phyloP scores from a whole-genome alignment of 306 rosid genomes.

The Vachellia collinsii region DNA sequence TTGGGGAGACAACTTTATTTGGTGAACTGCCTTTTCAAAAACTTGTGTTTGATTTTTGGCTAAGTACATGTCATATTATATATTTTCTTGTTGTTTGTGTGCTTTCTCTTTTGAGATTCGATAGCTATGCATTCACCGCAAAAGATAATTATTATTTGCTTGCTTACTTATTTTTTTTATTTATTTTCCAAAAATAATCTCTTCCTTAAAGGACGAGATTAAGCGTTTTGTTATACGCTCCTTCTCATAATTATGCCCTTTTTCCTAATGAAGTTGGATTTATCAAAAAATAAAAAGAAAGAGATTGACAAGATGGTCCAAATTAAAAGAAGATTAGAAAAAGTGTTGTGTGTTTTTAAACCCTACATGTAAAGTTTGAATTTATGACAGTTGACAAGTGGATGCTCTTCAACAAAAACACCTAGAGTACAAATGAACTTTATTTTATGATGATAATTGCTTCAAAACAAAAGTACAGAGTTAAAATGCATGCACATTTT shows the following conservation, averaged over 20 bases:
- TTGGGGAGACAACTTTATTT: slow-evolving; percentile 49
- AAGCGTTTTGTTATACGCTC: slow-evolving; percentile 66
- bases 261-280: slow-evolving; percentile 58
- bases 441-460: slow-evolving; percentile 22
- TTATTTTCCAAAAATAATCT: background rate
- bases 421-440: slow-evolving; percentile 55
- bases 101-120: slow-evolving; percentile 45
- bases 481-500: background rate
- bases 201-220: slow-evolving; percentile 44
- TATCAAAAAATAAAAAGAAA: slow-evolving; percentile 27
- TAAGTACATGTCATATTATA: slow-evolving; percentile 48
- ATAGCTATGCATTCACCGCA: slow-evolving; percentile 35
- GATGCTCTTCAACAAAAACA: slow-evolving; percentile 35
- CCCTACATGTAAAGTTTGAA: slow-evolving; percentile 69
- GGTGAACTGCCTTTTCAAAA: slow-evolving; percentile 54
- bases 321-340: slow-evolving; percentile 65
- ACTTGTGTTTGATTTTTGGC: slow-evolving; percentile 40
- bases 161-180: background rate
- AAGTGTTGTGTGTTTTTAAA: slow-evolving; percentile 47
- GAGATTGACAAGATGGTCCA: slow-evolving; percentile 64
- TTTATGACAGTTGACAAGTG: slow-evolving; percentile 30
- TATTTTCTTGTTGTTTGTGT: slow-evolving; percentile 80
- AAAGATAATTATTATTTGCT: slow-evolving; percentile 41
- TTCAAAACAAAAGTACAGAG: background rate
- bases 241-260: slow-evolving; percentile 45